These are phyloP conservation scores for Kodamaea derodonti DNA, from an alignment of 1,139 yeast species.

Conservation along the genomic window DNA sequence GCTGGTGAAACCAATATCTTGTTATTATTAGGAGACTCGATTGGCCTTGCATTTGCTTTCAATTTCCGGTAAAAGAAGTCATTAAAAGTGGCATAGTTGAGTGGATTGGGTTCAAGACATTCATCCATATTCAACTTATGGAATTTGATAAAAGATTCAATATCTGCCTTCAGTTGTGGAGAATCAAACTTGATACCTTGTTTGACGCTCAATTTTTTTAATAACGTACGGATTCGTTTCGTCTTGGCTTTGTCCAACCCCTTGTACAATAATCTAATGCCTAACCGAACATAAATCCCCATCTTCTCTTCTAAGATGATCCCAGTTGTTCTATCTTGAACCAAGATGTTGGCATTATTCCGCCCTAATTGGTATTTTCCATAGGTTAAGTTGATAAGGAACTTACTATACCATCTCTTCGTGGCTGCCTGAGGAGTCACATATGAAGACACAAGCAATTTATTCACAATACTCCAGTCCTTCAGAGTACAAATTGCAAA, in stretches of 20 bases:
- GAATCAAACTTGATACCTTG: conserved; percentile 84
- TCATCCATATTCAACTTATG: conserved; percentile 74
- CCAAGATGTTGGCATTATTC: conserved; percentile 89
- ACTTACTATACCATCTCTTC: conserved; percentile 83
- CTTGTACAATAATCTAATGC: conserved; percentile 78
- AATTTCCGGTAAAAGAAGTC: conserved; percentile 83
- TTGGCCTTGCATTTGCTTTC: conserved; percentile 64
- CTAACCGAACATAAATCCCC: conserved; percentile 83
- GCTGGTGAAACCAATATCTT: conserved; percentile 74
- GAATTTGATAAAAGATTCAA: conserved; percentile 74
- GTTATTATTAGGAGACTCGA: conserved; percentile 53
- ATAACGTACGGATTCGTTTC: conserved; percentile 50
- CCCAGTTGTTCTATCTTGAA: conserved; percentile 88
- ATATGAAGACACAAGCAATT: conserved; percentile 62
- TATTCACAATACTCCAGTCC: conserved; percentile 69
- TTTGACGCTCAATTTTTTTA: conserved; percentile 64
- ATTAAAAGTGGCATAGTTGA: conserved; percentile 67
- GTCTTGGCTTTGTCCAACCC: conserved; percentile 60
- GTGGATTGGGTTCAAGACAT: conserved; percentile 49
- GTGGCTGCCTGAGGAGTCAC: conserved; percentile 82
- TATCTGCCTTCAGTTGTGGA: conserved; percentile 61
- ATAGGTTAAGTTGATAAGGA: conserved; percentile 77
- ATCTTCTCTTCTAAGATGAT: conserved; percentile 87
- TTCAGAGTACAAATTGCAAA: conserved; percentile 82
- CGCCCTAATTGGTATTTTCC: conserved; percentile 87